A percentile compares a stretch with the other conserved stretches of the same genome.
Evolutionary conservation across 306 rosid species (phyloP).

Genomic region (Elaeagnus macrophylla): DNA sequence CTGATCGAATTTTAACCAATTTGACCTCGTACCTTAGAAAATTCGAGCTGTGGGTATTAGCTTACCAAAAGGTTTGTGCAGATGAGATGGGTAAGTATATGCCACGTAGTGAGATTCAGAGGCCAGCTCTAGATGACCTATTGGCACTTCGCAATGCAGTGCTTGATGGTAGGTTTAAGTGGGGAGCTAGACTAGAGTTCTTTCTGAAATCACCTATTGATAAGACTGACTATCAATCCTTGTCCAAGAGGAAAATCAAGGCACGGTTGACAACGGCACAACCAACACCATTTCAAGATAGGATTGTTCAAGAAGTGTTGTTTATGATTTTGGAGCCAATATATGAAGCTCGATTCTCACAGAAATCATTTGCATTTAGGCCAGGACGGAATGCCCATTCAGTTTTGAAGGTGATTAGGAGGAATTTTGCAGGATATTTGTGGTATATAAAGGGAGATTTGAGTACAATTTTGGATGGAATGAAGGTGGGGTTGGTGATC

Average conservation of each 20-base stretch:
- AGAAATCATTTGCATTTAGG: slow-evolving; percentile 59
- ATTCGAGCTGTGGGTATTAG: slow-evolving; percentile 80
- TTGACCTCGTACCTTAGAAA: slow-evolving; percentile 59
- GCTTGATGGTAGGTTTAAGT: slow-evolving; percentile 61
- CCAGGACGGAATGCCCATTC: slow-evolving; percentile 79
- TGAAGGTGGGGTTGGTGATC: slow-evolving; percentile 64
- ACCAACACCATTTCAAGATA: slow-evolving; percentile 79
- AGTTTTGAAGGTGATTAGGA: slow-evolving; percentile 63
- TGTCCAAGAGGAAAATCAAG: slow-evolving; percentile 71
- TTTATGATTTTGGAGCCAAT: slow-evolving; percentile 74
- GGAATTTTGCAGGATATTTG: slow-evolving; percentile 73
- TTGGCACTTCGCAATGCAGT: slow-evolving; percentile 79
- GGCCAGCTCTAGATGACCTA: slow-evolving; percentile 57
- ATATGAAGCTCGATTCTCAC: slow-evolving; percentile 68
- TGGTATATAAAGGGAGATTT: slow-evolving; percentile 89
- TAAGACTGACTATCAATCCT: slow-evolving; percentile 58
- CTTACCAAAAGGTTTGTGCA: slow-evolving; percentile 75
- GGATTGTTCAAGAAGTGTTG: slow-evolving; percentile 72
- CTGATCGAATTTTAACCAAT: slow-evolving; percentile 46
- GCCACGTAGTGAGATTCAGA: slow-evolving; percentile 47
- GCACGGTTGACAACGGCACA: slow-evolving; percentile 67
- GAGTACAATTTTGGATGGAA: slow-evolving; percentile 71
- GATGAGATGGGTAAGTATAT: slow-evolving; percentile 79
- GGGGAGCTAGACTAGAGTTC: slow-evolving; percentile 79
- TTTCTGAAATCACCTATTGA: slow-evolving; percentile 59